These are phyloP conservation scores for Penicillium sp. DNA, from an alignment of 2,329 filamentous ascomycete species.

Conservation along the genomic window DNA sequence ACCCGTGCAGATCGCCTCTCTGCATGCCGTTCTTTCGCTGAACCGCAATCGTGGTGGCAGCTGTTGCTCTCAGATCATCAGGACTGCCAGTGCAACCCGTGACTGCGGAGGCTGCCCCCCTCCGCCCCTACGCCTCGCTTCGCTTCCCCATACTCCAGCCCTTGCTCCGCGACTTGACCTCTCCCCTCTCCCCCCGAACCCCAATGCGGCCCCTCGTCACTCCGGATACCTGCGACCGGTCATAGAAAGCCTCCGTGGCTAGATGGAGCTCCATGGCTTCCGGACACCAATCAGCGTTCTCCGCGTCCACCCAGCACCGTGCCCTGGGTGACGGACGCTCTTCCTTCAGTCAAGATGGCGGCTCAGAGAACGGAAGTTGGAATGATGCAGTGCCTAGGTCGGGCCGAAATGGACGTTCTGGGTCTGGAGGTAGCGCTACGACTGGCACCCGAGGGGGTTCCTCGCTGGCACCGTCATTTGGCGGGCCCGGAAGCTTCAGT, in stretches of 20 bases:
- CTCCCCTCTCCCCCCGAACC: conserved; percentile 14
- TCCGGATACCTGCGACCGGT: conserved; percentile 36
- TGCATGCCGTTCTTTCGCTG: not conserved
- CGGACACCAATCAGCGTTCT: conserved; percentile 47
- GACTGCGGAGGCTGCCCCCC: conserved; percentile 24
- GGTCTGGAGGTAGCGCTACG: conserved; percentile 62
- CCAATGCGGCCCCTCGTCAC: conserved; percentile 38
- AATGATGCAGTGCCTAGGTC: conserved; percentile 36
- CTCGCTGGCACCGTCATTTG: conserved; percentile 71
- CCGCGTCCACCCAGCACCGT: conserved; percentile 47
- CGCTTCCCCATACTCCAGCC: conserved; percentile 26
- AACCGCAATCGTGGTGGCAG: conserved; percentile 13
- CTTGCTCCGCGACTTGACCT: conserved; percentile 28
- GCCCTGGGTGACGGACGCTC: conserved; percentile 42
- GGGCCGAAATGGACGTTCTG: conserved; percentile 53
- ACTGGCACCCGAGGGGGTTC: conserved; percentile 64
- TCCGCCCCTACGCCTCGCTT: conserved; percentile 20
- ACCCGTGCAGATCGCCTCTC: conserved; percentile 12
- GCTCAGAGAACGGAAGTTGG: conserved; percentile 45
- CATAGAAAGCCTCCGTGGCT: conserved; percentile 41
- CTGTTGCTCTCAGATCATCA: conserved; percentile 18
- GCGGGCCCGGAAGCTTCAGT: conserved; percentile 82
- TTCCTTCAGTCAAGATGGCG: conserved; percentile 45
- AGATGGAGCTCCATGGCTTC: conserved; percentile 53
- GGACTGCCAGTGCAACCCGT: conserved; percentile 17